Evolutionary conservation across 116 monocot species (phyloP), one percentile per base, ranked within the genome.

Genomic region (Posidonia oceanica): DNA sequence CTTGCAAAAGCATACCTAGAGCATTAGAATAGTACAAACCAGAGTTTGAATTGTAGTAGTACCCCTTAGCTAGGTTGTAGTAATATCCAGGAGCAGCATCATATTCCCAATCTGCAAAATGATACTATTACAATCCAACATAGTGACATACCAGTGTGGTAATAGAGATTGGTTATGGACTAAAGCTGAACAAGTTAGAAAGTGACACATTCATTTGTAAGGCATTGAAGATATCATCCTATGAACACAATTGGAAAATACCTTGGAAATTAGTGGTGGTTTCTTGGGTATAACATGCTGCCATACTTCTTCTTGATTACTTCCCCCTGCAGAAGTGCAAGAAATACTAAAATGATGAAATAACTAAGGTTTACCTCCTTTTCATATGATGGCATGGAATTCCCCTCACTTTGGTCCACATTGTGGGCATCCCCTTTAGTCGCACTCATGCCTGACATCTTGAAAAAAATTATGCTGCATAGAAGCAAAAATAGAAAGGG

Each of bases 281-380:
- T 87, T 87, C 69, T 88, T 90, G 20, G 91, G 94, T 56, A 88
- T 56, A 88, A 16, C 64, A 94, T 82, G 61, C 94, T 91, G 61
- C 94, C 91, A 75, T 90, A 90, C 55, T 90, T 94, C 55, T 90
- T 94, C 78, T 82, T 94, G 29, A 94, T 80, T 63, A 59, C 82
- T 67, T 69, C 84, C 63, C 90, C 94, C 94, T 94, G 80, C 59
- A 75, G 71, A 63, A 74, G 17, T 37, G 38, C 16, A 39, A 21
- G 11, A 14, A 48, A 48, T 6, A 48, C 48, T 7, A 48, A 48
- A 48, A 29, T 51, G 57, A 12, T 37, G 40, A 36, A 14, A n/a
- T 48, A 48, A 12, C 7, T 3, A 44, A 48, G 48, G 48, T 36
- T 37, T 14, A 88, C 88, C 85, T 88, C 79, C 44, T 80, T 78